phyloP scores from a whole-genome alignment of 176 grass and related monocot species.

The Oryza glumipatula region DNA sequence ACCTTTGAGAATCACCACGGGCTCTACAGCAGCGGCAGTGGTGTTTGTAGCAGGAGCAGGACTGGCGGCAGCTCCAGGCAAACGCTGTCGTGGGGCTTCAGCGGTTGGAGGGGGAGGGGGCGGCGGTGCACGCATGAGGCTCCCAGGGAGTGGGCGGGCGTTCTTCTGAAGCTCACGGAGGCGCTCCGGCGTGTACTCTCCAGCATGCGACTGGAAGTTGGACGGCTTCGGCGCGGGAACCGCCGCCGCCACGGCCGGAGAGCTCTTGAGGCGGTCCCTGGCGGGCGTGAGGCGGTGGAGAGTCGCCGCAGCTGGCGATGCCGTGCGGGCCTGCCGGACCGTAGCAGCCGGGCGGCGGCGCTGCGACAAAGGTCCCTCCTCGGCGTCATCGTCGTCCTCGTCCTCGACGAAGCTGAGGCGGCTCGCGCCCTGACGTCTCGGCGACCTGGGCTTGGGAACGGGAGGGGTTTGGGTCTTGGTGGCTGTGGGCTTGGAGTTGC shows the following conservation, averaged over 20 bases:
- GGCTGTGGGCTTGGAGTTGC: constrained; percentile 13
- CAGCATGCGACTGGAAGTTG: constrained; percentile 84
- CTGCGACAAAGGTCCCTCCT: constrained; percentile 47
- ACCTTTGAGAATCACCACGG: constrained; percentile 82
- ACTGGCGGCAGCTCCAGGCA: constrained; percentile 27
- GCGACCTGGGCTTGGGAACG: constrained; percentile 56
- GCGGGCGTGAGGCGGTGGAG: constrained; percentile 63
- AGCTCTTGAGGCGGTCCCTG: constrained; percentile 57
- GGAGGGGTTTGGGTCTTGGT: constrained; percentile 47
- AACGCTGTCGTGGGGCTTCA: constrained; percentile 30
- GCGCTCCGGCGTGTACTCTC: constrained; percentile 92
- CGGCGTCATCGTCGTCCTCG: constrained; percentile 71
- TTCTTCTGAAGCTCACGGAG: constrained; percentile 98
- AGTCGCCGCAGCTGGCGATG: constrained; percentile 45
- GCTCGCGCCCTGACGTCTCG: constrained; percentile 52
- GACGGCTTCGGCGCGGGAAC: constrained; percentile 56
- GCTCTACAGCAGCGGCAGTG: constrained; percentile 32
- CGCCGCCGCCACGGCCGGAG: neutral
- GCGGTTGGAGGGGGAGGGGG: constrained; percentile 7
- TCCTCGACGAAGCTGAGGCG: constrained; percentile 97
- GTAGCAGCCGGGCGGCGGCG: constrained; percentile 41
- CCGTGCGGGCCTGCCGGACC: constrained; percentile 17
- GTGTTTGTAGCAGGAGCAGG: constrained; percentile 9
- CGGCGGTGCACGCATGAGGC: constrained; percentile 42
- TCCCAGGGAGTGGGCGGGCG: constrained; percentile 71